phyloP scores from a whole-genome alignment of 768 basidiomycete species.

The Suillus americanus region DNA sequence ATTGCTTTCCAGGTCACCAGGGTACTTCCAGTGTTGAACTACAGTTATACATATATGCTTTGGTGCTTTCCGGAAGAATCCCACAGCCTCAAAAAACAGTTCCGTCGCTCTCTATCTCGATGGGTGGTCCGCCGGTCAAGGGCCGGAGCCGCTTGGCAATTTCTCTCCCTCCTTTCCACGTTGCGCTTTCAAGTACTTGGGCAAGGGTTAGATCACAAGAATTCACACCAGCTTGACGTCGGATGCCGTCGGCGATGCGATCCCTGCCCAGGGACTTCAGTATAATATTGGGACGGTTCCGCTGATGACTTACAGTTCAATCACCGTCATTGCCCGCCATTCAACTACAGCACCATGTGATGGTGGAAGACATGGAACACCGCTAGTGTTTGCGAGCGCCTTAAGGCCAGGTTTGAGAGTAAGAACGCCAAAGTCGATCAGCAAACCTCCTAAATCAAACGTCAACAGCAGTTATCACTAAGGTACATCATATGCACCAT shows the following conservation, averaged over 20 bases:
- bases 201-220: conserved; percentile 65
- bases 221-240: conserved; percentile 52
- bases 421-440: conserved; percentile 83
- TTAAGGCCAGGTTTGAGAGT: conserved; percentile 59
- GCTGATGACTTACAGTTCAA: conserved; percentile 66
- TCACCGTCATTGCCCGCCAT: conserved; percentile 95
- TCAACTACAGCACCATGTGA: conserved; percentile 92
- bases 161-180: conserved; percentile 96
- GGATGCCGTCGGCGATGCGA: conserved; percentile 71
- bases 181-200: conserved; percentile 91
- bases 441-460: conserved; percentile 66
- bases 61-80: background rate
- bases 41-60: background rate
- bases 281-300: conserved; percentile 6
- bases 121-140: conserved; percentile 76
- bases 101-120: conserved; percentile 84
- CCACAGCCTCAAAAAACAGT: conserved; percentile 60
- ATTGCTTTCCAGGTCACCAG: background rate
- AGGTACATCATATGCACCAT: conserved; percentile 50
- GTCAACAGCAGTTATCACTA: background rate
- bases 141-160: conserved; percentile 81
- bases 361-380: conserved; percentile 64
- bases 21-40: background rate
- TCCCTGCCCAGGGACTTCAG: conserved; percentile 51
- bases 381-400: conserved; percentile 34